Evolutionary conservation across 371 early-diverging fungal species (phyloP), one percentile per base, ranked within the genome.

Genomic region (Paramicrosporidium saccamoebae): DNA sequence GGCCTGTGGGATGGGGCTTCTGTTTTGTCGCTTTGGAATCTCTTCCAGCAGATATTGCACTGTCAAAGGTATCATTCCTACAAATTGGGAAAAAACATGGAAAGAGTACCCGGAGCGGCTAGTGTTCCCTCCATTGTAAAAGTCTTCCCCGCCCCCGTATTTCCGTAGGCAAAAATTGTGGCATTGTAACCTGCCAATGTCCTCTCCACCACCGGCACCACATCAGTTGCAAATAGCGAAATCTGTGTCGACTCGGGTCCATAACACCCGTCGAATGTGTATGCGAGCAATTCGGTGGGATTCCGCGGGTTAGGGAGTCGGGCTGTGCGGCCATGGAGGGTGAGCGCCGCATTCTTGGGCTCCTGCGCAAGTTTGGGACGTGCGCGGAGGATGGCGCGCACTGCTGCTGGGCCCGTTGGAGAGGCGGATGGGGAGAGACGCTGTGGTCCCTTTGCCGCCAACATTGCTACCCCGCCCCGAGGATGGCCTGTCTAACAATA

Each of bases 121-220:
- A 29, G 38, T 1, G 30, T 35, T 2, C 54, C 56, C 39, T 44
- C 56, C 39, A 66, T 61, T 1, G 67, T 66, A 27, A 58, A 45
- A 4, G 64, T 68, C 27, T 67, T 66, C 5, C 64, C 66, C n/a
- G 54, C 49, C 0, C 64, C 64, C 1, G 64, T 64, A 19, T 55
- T 57, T 2, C 69, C 69, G 31, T 66, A 66, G 27, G 55, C 55
- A 27, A 68, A 58, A 19, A 66, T 47, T 2, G 63, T 62, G 0
- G 59, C 45, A 17, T 54, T 38, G 26, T 49, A 27, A 0, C 60
- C 60, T 18, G 30, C 36, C 22, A 55, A 49, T 7, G 54, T 42
- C 2, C 44, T 32, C 13, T 58, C 45, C 2, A 58, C 34, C 10
- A 58, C 10, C 0, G 55, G 57, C 2, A 31, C 31, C 4, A 58